Percentiles rank a stretch among this genome's conserved stretches.
These are phyloP conservation scores for Penicillium digitatum DNA, from an alignment of 2,329 filamentous ascomycete genomes.

Conservation along the genomic window DNA sequence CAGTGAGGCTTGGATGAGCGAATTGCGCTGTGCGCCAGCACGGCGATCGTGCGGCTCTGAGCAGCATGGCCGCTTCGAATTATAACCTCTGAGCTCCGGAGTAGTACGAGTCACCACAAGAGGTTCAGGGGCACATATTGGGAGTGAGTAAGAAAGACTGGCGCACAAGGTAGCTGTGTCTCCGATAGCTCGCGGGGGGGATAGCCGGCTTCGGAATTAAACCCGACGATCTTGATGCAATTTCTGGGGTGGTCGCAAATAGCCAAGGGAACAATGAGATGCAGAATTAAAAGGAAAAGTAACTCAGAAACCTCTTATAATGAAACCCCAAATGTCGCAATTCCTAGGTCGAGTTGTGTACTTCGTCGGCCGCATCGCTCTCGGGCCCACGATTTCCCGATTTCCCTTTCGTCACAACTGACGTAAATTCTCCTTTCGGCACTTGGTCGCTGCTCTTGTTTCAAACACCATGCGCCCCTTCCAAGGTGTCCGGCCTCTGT, in stretches of 20 bases:
- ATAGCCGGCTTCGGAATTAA: conserved; percentile 38
- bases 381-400: conserved; percentile 27
- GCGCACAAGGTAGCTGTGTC: conserved; percentile 13
- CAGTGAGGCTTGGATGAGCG: conserved; percentile 23
- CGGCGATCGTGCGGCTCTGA: conserved; percentile 35
- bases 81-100: not conserved
- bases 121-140: conserved; percentile 27
- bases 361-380: conserved; percentile 9
- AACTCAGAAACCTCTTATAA: not conserved
- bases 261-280: not conserved
- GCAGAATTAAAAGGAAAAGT: not conserved
- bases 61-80: conserved; percentile 33
- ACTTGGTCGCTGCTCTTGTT: not conserved
- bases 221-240: not conserved
- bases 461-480: conserved; percentile 36
- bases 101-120: not conserved
- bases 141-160: conserved; percentile 9
- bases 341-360: conserved; percentile 19
- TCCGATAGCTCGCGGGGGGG: conserved; percentile 24
- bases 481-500: conserved; percentile 34
- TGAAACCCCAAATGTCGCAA: conserved; percentile 24
- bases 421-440: conserved; percentile 24
- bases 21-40: conserved; percentile 33
- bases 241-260: not conserved
- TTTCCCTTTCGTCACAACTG: conserved; percentile 19